Percentiles rank a stretch among this genome's conserved stretches.
Evolutionary conservation across 2,329 filamentous ascomycete species (phyloP).

Genomic region (Byssoonygena ceratinophila): DNA sequence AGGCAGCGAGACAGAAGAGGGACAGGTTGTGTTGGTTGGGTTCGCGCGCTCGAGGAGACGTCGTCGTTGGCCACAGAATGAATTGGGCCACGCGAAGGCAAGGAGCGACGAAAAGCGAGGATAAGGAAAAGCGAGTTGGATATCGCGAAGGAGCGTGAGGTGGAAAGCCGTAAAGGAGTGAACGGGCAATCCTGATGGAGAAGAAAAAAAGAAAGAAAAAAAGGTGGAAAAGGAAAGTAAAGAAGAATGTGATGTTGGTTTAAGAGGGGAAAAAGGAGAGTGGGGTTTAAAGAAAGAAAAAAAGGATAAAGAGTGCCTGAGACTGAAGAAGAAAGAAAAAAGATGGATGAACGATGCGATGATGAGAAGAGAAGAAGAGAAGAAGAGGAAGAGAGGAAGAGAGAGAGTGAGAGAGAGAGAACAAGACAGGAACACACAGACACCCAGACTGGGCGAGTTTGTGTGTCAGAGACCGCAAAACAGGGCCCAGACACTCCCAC

Average conservation of each 20-base stretch:
- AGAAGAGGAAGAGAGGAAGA: neutral
- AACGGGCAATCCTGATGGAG: constrained; percentile 34
- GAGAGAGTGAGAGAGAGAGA: constrained; percentile 9
- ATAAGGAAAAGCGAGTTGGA: constrained; percentile 10
- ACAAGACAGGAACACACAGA: no score
- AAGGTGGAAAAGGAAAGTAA: neutral
- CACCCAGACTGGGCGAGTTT: neutral
- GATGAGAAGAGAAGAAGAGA: neutral
- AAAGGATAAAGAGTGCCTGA: constrained; percentile 15
- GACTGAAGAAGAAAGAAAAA: constrained; percentile 14
- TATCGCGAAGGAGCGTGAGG: constrained; percentile 16
- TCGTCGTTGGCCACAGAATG: neutral
- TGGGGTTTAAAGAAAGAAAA: neutral
- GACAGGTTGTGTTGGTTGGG: constrained; percentile 4
- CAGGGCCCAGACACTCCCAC: neutral
- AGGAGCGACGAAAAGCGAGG: constrained; percentile 21
- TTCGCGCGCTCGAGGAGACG: neutral
- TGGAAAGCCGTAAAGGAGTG: constrained; percentile 43
- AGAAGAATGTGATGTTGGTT: constrained; percentile 13
- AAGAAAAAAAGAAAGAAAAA: constrained; percentile 19
- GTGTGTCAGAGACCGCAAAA: neutral
- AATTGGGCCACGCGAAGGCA: constrained; percentile 10
- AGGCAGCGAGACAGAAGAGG: constrained; percentile 16
- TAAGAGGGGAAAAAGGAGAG: constrained; percentile 11
- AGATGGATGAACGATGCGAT: no score